Conservation (phyloP, 2,329 filamentous ascomycete genomes). For the Xylaria digitata region DNA sequence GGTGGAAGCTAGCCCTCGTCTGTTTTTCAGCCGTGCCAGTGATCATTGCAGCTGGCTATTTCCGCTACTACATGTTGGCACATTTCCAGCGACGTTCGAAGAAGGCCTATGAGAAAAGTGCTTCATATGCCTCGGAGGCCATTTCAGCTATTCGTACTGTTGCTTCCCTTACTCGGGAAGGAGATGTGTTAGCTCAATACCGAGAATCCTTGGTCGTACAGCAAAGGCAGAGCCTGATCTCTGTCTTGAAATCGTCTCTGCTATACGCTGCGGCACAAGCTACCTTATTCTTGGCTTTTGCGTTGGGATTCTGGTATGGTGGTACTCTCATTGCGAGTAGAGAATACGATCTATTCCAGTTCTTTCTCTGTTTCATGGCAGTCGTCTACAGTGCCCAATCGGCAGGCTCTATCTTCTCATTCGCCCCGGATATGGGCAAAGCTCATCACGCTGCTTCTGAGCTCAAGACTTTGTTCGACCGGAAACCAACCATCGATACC, state of each 20-base stretch:
- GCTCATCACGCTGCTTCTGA: constrained; percentile 84
- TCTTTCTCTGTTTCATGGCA: constrained; percentile 90
- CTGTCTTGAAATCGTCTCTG: constrained; percentile 78
- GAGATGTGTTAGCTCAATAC: constrained; percentile 81
- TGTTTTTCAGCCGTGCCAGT: constrained; percentile 83
- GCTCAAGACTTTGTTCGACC: constrained; percentile 86
- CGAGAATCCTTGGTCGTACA: constrained; percentile 73
- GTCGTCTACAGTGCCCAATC: constrained; percentile 94
- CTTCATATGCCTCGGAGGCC: constrained; percentile 90
- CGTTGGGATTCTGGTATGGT: constrained; percentile 93
- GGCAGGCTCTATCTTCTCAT: constrained; percentile 88
- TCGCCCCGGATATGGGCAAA: constrained; percentile 93
- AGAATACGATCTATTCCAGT: constrained; percentile 84
- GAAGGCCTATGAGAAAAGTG: constrained; percentile 80
- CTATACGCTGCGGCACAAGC: constrained; percentile 89
- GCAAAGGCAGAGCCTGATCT: constrained; percentile 74
- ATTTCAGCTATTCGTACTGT: constrained; percentile 95
- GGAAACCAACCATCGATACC: constrained; percentile 82
- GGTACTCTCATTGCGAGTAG: constrained; percentile 76
- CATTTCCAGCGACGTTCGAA: constrained; percentile 84
- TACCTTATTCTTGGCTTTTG: constrained; percentile 83
- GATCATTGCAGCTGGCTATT: constrained; percentile 83
- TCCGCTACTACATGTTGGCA: constrained; percentile 85
- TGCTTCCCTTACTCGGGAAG: constrained; percentile 87
- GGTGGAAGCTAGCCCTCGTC: constrained; percentile 89